Evolutionary conservation across 2,329 filamentous ascomycete species (phyloP).

Genomic region (Elsinoe perseae): DNA sequence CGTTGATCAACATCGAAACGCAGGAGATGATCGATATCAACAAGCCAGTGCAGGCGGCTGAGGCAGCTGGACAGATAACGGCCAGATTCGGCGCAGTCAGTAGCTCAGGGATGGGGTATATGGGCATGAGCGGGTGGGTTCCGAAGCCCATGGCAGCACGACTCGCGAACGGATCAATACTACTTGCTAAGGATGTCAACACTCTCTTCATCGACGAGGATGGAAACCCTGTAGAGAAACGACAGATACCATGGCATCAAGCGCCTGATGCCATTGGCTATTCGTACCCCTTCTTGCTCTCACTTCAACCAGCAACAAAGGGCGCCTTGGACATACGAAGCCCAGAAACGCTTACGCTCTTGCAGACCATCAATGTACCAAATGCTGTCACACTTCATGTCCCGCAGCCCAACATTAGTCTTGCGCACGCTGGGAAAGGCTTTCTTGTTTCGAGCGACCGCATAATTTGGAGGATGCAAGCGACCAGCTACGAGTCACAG

Average conservation of each 20-base stretch:
- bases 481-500: constrained; percentile 84
- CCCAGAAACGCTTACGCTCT: constrained; percentile 78
- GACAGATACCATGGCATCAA: constrained; percentile 83
- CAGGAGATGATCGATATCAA: constrained; percentile 68
- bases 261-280: constrained; percentile 90
- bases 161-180: constrained; percentile 71
- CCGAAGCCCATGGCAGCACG: constrained; percentile 82
- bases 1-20: constrained; percentile 76
- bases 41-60: constrained; percentile 64
- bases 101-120: constrained; percentile 88
- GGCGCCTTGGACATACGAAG: constrained; percentile 85
- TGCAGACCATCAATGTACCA: constrained; percentile 77
- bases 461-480: constrained; percentile 91
- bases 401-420: constrained; percentile 80
- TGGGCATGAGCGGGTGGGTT: constrained; percentile 85
- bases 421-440: constrained; percentile 93
- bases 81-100: constrained; percentile 71
- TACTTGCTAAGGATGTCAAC: constrained; percentile 97
- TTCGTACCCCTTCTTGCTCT: constrained; percentile 91
- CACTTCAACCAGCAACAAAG: constrained; percentile 73
- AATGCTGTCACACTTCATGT: constrained; percentile 82
- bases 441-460: constrained; percentile 90
- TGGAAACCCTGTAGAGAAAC: constrained; percentile 71
- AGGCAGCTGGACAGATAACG: constrained; percentile 56
- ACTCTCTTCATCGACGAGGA: constrained; percentile 82